phyloP scores from a whole-genome alignment of 73 alveolate genomes.

The Diophrys appendiculata region DNA sequence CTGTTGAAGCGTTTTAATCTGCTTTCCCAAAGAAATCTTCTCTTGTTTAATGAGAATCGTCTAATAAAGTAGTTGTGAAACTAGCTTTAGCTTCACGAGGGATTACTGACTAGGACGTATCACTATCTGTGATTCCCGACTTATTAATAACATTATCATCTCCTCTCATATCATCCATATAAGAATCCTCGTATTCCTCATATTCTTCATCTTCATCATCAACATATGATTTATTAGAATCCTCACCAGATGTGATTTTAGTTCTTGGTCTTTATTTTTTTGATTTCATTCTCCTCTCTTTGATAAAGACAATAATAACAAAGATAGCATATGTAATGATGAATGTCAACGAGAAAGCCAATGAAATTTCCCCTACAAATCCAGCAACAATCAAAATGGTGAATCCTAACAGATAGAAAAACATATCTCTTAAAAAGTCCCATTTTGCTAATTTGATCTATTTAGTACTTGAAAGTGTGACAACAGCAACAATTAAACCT shows the following conservation, averaged over 20 bases:
- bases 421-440: constrained; percentile 7
- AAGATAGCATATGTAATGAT: not conserved
- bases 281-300: constrained; percentile 12
- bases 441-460: not conserved
- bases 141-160: not conserved
- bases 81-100: too few relatives aligned
- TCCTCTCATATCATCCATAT: not conserved
- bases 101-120: too few relatives aligned
- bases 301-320: constrained; percentile 8
- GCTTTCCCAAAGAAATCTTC: not conserved
- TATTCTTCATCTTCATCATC: not conserved
- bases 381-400: constrained; percentile 10
- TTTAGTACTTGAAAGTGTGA: not conserved
- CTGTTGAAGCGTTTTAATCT: too few relatives aligned
- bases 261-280: not conserved
- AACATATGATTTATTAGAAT: not conserved
- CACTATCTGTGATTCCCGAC: too few relatives aligned
- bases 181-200: not conserved
- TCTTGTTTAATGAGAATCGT: not conserved
- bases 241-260: not conserved
- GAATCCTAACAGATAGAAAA: constrained; percentile 3
- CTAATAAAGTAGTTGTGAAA: too few relatives aligned
- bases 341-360: constrained; percentile 4
- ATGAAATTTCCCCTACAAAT: constrained; percentile 6
- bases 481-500: constrained; percentile 19